phyloP scores from a whole-genome alignment of 331 rosid species.

The Quercus phellos region DNA sequence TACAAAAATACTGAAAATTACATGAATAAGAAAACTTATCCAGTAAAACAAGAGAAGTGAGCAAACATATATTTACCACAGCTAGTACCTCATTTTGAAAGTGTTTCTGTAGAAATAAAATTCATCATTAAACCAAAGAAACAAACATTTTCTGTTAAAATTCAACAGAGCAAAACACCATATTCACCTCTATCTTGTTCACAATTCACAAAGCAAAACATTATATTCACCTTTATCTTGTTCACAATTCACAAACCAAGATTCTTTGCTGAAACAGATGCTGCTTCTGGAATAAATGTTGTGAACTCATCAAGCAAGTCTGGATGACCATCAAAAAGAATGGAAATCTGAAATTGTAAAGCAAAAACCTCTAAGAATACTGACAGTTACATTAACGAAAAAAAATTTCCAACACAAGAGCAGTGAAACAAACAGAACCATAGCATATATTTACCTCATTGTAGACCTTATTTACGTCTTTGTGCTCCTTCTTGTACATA shows the following conservation, averaged over 20 bases:
- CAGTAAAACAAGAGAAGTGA: no score
- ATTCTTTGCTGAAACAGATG: conserved; percentile 54
- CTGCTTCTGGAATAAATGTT: conserved; percentile 84
- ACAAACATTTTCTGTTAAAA: no score
- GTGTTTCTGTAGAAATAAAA: no score
- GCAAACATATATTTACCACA: no score
- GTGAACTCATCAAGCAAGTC: conserved; percentile 89
- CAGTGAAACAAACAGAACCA: background rate
- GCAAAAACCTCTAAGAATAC: conserved; percentile 5
- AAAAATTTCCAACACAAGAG: background rate
- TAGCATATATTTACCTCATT: conserved; percentile 51
- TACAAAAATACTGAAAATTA: background rate
- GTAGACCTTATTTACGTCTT: conserved; percentile 81
- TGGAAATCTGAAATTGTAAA: conserved; percentile 53
- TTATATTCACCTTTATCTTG: no score
- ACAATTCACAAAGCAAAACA: no score
- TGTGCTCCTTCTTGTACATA: conserved; percentile 92
- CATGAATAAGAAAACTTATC: background rate
- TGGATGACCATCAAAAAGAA: conserved; percentile 64
- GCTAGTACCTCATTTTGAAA: no score
- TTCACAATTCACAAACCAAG: no score
- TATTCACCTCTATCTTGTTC: no score
- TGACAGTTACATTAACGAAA: background rate
- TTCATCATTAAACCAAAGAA: no score
- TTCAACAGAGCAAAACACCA: no score